Evolutionary conservation across 306 rosid species (phyloP).

Genomic region (Cucumis cinereus): DNA sequence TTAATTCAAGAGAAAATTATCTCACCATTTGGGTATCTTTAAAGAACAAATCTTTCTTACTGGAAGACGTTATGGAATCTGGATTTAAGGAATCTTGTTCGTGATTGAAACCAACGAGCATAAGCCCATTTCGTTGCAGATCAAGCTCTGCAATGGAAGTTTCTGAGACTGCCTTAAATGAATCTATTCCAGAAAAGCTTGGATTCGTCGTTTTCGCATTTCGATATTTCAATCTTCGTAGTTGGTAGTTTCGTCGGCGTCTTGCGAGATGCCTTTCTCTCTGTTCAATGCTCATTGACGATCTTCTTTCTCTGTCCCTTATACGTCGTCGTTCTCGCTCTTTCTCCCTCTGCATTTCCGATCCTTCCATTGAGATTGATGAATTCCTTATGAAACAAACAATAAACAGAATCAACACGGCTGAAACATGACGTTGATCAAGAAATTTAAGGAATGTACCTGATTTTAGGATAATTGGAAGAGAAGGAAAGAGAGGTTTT

Average conservation of each 20-base stretch:
- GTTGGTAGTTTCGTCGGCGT: constrained; percentile 74
- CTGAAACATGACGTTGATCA: background rate
- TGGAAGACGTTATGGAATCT: constrained; percentile 8
- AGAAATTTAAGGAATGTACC: background rate
- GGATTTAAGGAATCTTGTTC: constrained; percentile 18
- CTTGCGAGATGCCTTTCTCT: constrained; percentile 70
- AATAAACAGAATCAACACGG: background rate
- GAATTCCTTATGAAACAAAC: background rate
- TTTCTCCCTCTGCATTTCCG: constrained; percentile 40
- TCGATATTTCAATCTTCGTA: constrained; percentile 56
- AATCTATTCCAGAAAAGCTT: background rate
- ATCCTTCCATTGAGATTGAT: constrained; percentile 26
- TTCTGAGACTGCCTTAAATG: background rate
- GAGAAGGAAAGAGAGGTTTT: background rate
- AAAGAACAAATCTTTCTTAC: constrained; percentile 11
- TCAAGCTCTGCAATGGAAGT: background rate
- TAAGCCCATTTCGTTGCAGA: background rate
- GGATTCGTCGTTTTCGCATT: constrained; percentile 11
- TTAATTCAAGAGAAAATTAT: background rate
- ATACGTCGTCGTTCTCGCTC: constrained; percentile 69
- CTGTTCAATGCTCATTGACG: constrained; percentile 72
- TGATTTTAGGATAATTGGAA: background rate
- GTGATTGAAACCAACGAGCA: constrained; percentile 11
- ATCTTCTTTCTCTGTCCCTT: constrained; percentile 67
- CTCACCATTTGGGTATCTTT: background rate